Percentiles rank a stretch among this genome's conserved stretches.
Conservation (phyloP, 2,329 filamentous ascomycete species). For the Paraphoma sp. region DNA sequence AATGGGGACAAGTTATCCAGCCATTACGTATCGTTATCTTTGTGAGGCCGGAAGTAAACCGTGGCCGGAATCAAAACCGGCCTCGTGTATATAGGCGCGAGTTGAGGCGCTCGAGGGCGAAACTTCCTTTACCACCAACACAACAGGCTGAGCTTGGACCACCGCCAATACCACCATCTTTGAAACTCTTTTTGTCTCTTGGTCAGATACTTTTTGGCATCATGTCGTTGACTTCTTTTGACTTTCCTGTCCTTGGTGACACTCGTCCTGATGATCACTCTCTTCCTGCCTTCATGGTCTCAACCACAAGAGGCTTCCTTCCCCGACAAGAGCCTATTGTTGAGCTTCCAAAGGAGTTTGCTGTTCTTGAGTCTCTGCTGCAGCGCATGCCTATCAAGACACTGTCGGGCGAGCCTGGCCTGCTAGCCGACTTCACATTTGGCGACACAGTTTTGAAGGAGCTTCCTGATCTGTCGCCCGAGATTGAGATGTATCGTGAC, state of each 20-base stretch:
- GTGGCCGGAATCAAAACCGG: slow-evolving; percentile 44
- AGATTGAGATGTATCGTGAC: slow-evolving; percentile 72
- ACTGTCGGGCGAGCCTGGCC: slow-evolving; percentile 73
- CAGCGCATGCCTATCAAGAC: slow-evolving; percentile 81
- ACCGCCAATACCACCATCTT: background rate
- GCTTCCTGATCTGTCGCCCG: slow-evolving; percentile 76
- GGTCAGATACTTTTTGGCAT: slow-evolving; percentile 45
- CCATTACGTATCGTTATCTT: slow-evolving; percentile 48
- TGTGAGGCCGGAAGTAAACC: slow-evolving; percentile 43
- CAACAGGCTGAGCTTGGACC: slow-evolving; percentile 4
- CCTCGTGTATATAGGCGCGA: slow-evolving; percentile 44
- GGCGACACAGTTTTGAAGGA: slow-evolving; percentile 76
- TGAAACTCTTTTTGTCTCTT: background rate
- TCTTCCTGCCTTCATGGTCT: slow-evolving; percentile 80
- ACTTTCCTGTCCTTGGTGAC: slow-evolving; percentile 69
- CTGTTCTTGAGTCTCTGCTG: slow-evolving; percentile 73
- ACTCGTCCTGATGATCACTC: slow-evolving; percentile 67
- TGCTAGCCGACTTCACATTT: slow-evolving; percentile 76
- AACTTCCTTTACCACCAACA: slow-evolving; percentile 11
- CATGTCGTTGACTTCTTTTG: slow-evolving; percentile 38
- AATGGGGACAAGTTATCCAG: slow-evolving; percentile 31
- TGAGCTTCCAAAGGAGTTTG: slow-evolving; percentile 75
- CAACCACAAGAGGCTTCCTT: slow-evolving; percentile 75
- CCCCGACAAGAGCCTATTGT: slow-evolving; percentile 61
- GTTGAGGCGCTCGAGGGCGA: slow-evolving; percentile 16